phyloP scores from a whole-genome alignment of 2,329 filamentous ascomycete genomes.

The Botrytis squamosa region DNA sequence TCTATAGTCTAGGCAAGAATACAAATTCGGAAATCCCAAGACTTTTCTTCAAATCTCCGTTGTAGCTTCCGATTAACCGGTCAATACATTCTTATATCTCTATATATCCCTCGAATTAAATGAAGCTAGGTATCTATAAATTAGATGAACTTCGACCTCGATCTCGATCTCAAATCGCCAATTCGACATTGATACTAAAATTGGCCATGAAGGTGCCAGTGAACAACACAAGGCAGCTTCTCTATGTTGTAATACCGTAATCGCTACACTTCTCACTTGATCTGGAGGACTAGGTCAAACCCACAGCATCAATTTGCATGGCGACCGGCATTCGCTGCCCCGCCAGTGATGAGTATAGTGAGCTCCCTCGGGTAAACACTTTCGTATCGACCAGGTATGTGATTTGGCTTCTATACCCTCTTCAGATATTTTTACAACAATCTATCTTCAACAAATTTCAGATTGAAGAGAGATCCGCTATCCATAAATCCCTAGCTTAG shows the following conservation, averaged over 20 bases:
- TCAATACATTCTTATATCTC: not conserved
- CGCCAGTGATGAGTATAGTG: not conserved
- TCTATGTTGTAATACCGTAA: not conserved
- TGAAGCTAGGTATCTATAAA: not conserved
- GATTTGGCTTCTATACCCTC: not conserved
- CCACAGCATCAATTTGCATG: not conserved
- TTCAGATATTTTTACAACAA: accelerated
- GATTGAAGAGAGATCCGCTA: accelerated
- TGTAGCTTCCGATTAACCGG: not conserved
- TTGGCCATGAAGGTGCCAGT: not conserved
- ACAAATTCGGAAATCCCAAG: not conserved
- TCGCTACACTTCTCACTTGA: not conserved
- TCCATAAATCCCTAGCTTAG: not conserved
- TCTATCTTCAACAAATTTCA: not conserved
- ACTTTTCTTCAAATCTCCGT: accelerated
- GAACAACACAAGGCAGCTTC: not conserved
- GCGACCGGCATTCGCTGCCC: not conserved
- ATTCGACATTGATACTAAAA: not conserved
- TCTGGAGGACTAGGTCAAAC: not conserved
- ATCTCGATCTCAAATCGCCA: no score
- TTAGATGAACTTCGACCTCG: not conserved
- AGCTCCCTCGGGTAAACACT: no score
- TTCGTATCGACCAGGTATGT: not conserved
- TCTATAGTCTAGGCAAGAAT: not conserved
- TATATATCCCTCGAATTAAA: not conserved